These are phyloP conservation scores for Chaetomiaceae sp. DNA, from an alignment of 2,329 filamentous ascomycete genomes.

Conservation along the genomic window DNA sequence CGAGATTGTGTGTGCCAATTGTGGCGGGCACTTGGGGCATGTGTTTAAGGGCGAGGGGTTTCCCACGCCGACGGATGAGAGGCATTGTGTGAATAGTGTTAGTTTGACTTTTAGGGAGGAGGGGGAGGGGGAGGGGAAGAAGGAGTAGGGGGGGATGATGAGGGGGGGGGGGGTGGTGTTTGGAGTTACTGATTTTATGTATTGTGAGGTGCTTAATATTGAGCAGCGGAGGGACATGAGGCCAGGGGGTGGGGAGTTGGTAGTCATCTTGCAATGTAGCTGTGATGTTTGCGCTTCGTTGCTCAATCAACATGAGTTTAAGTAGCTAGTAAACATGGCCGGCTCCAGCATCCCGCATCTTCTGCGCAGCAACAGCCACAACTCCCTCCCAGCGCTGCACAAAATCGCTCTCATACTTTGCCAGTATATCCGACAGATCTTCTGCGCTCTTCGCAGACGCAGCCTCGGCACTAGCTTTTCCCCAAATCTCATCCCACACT, in stretches of 20 bases:
- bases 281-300: too few species aligned
- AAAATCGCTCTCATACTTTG: slow-evolving; percentile 16
- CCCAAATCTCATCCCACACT: slow-evolving; percentile 23
- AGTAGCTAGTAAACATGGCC: too few species aligned
- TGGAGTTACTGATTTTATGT: too few species aligned
- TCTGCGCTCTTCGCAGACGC: slow-evolving; percentile 6
- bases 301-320: neutral
- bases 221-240: too few species aligned
- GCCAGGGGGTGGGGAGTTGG: neutral
- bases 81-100: slow-evolving; percentile 94
- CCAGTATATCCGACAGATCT: slow-evolving; percentile 8
- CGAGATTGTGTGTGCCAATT: slow-evolving; percentile 93
- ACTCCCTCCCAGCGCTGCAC: slow-evolving; percentile 11
- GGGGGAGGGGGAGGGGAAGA: slow-evolving; percentile 43
- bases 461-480: slow-evolving; percentile 9
- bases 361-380: slow-evolving; percentile 8
- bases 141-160: neutral
- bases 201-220: too few species aligned
- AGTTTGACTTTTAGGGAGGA: slow-evolving; percentile 76
- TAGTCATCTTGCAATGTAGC: neutral
- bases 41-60: slow-evolving; percentile 89
- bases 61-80: slow-evolving; percentile 82
- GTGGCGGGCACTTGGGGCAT: slow-evolving; percentile 86
- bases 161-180: too few species aligned
- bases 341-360: slow-evolving; percentile 14